Base-by-base conservation (phyloP, 805 yeast species). In the Torulaspora indica region DNA sequence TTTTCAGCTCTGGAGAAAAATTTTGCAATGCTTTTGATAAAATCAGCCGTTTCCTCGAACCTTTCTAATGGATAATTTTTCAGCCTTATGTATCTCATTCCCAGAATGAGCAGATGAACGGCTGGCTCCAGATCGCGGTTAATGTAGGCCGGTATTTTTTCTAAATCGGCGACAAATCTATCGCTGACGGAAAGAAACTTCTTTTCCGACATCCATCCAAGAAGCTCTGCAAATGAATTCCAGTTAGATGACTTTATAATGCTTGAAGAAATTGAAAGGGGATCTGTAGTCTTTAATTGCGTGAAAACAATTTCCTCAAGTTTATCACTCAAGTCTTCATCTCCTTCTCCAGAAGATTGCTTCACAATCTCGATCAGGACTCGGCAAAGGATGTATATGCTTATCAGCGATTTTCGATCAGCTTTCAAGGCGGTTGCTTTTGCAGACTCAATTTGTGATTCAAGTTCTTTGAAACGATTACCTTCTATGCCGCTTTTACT, bases 31-130 rank as follows among this genome's bases (percentile, higher is more conserved):
- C 96, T 85, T 49, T 81, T 83, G 49, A 91, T 67, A 57, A 91
- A 93, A 49, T 88, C 96, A 0, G 97, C 96, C 52, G 90, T 78
- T 54, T 93, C 98, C 64, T 93, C 99, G 56, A 95, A 83, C 30
- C 73, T 76, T 47, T 93, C 97, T 52, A 91, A 72, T 0, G 98
- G 97, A 52, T 85, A 85, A 52, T 89, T 83, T 39, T 81, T 80
- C 38, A 93, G 69, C 48, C 78, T 79, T 41, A 93, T 66, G 56
- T 86, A 85, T 54, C 93, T 73, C 98, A 95, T 93, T 3, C 98
- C 98, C 56, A 86, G 83, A 25, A 95, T 85, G 38, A 93, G 68
- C 35, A 90, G 67, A 57, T 82, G 85, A 5, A 85, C 72, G 29
- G 78, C 74, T 1, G 89, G 79, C 49, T 79, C 85, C 30, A 67